Base-by-base conservation (phyloP, 495 filamentous ascomycete genomes). In the Penicillium alfredii region DNA sequence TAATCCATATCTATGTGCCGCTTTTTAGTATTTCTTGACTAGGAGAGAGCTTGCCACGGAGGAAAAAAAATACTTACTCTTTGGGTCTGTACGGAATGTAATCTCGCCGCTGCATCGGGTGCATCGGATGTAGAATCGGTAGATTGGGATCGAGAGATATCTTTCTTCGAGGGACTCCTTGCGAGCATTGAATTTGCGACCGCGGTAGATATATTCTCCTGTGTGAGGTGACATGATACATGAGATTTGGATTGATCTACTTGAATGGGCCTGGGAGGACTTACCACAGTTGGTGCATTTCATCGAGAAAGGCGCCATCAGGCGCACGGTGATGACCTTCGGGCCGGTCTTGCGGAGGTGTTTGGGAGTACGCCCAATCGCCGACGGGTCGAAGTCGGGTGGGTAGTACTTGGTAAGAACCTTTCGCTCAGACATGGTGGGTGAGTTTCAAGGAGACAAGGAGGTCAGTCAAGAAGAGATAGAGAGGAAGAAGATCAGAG, bases 291-390 rank as follows among this genome's bases (percentile, higher is more conserved):
- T 69, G 11, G 75, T 81, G 59, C 93, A 97, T 62, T 85, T 86
- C 84, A 99, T 94, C 16, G 79, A 73, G 58, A 97, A 99, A 40
- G 93, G 93, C 0, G 92, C 88, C 86, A 97, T 97, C 12, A 99
- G 70, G n/a, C 93, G 85, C 30, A 96, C 88, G 4, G 82, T 86
- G 53, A 89, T 84, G 12, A 86, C 76, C 44, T 89, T 90, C 4
- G 84, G 84, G 4, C 86, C 86, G 21, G 75, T 66, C 21, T 60
- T 40, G 13, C 56, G 49, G 4, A 61, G 49, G 35, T 77, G 69
- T 51, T 90, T 92, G 18, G 80, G 78, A 4, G 77, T 77, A 30
- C 87, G 82, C 35, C 74, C 70, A 66, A 90, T 80, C 47, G 82
- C 82, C 17, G 78, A 82, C 11, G 93, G 93, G 66, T 99, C 93